These are phyloP conservation scores for Podaxis mareebaensis DNA, from an alignment of 768 basidiomycete species.

Conservation along the genomic window DNA sequence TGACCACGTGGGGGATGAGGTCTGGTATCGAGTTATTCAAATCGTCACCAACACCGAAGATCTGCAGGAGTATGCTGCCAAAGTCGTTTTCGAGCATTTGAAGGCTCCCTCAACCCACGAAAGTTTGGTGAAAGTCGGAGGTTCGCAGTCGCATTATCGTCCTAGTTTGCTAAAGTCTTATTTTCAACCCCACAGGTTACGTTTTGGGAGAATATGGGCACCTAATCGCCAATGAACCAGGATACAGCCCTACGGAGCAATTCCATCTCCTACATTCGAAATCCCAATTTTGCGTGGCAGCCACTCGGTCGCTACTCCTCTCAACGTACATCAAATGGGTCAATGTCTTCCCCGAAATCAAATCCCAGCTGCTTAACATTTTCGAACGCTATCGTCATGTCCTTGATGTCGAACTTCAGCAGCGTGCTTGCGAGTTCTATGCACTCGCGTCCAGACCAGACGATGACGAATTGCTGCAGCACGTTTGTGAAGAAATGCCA, in stretches of 20 bases:
- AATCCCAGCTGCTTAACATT: constrained; percentile 87
- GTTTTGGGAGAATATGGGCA: constrained; percentile 98
- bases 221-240: constrained; percentile 91
- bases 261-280: constrained; percentile 92
- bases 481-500: constrained; percentile 98
- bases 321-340: constrained; percentile 99
- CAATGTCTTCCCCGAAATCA: constrained; percentile 99
- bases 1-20: constrained; percentile 98
- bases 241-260: constrained; percentile 92
- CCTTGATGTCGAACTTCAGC: constrained; percentile 95
- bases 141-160: constrained; percentile 40
- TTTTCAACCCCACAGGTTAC: constrained; percentile 58
- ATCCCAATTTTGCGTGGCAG: constrained; percentile 89
- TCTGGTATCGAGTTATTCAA: constrained; percentile 99
- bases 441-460: constrained; percentile 82
- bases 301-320: constrained; percentile 88
- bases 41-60: constrained; percentile 99
- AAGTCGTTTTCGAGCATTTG: constrained; percentile 87
- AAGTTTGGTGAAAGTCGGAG: constrained; percentile 94
- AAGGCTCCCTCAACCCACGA: constrained; percentile 85
- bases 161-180: not conserved
- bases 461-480: constrained; percentile 90
- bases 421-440: constrained; percentile 97
- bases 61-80: constrained; percentile 93
- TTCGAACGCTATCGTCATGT: constrained; percentile 98